Evolutionary conservation across 345 rosid species (phyloP), one percentile per base, ranked within the genome.

Genomic region (Abelmoschus esculentus): DNA sequence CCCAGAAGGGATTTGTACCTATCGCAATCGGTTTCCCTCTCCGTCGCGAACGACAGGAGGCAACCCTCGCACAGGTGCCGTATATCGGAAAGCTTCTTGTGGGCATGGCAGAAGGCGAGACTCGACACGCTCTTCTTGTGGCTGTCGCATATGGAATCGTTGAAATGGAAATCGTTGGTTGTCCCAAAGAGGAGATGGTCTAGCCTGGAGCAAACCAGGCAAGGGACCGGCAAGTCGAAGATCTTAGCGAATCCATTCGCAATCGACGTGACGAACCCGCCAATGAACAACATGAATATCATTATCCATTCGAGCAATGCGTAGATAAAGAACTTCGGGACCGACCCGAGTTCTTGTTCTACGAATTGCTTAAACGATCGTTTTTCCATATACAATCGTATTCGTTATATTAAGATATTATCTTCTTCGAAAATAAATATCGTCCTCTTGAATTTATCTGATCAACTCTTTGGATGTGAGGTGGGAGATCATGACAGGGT

Each of bases 1-100:
- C 96, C 95, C 15, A 86, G 78, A 19, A 86, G 95, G 56, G 96
- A 88, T 71, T 91, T 93, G 61, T 88, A 91, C 3, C 90, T 83
- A 47, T 87, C 89, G 18, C 89, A 83, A 60, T 86, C 97, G 0
- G 93, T 84, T 76, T 89, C 90, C 75, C 81, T 91, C 74, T 83
- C 86, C 0, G 99, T 84, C 0, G 97, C 96, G 14, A 91, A 95
- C 1, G 97, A 95, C 62, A 91, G 93, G 66, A 95, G 96, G 71
- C 99, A 95, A 7, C 82, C 83, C 63, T 95, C 99, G 66, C 99
- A 90, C 96, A 91, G 82, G 59, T 78, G 79, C 71, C 82, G 82
- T 17, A 90, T 88, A 67, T 95, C 89, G 18, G 96, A 91, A 63
- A 95, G 89, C 76, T 85, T 88, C 82, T 82, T 88, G 74, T 95